Percentiles rank a stretch among this genome's conserved stretches.
Evolutionary conservation across 192 early-diverging fungal species (phyloP).

Genomic region (Pecoramyces ruminantium): DNA sequence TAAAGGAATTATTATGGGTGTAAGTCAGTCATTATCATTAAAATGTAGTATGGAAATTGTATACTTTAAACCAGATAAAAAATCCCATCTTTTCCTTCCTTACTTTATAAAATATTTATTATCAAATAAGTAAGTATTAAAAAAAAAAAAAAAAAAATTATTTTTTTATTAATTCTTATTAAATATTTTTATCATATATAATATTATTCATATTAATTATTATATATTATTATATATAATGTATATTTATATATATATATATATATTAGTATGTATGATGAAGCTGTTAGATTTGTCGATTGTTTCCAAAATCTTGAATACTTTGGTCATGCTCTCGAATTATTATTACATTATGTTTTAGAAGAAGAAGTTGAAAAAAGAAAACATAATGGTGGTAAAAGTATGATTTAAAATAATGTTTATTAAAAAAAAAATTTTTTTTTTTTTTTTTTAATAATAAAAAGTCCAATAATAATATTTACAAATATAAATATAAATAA

Average conservation of each 20-base stretch:
- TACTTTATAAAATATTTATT: constrained; percentile 45
- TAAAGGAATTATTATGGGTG: constrained; percentile 54
- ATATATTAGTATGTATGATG: constrained; percentile 22
- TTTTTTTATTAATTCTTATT: too few species aligned
- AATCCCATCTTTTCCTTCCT: constrained; percentile 67
- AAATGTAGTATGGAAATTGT: constrained; percentile 33
- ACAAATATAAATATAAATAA: too few species aligned
- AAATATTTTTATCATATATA: too few species aligned
- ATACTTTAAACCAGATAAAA: constrained; percentile 43
- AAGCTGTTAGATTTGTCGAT: constrained; percentile 47
- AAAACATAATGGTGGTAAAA: not conserved
- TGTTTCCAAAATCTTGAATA: constrained; percentile 62
- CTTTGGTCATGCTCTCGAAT: constrained; percentile 83
- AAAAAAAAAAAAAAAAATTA: too few species aligned
- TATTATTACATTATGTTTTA: constrained; percentile 70
- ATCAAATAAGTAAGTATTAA: constrained; percentile 19
- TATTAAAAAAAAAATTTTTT: too few species aligned
- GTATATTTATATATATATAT: not conserved
- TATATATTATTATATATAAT: not conserved
- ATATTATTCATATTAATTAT: not conserved
- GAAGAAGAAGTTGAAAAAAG: constrained; percentile 61
- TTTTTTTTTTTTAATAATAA: too few species aligned
- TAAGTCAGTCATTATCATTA: constrained; percentile 46
- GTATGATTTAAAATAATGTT: not conserved
- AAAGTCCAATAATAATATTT: too few species aligned